These are phyloP conservation scores for Leccinum fallax DNA, from an alignment of 1,284 basidiomycete species.

Conservation along the genomic window DNA sequence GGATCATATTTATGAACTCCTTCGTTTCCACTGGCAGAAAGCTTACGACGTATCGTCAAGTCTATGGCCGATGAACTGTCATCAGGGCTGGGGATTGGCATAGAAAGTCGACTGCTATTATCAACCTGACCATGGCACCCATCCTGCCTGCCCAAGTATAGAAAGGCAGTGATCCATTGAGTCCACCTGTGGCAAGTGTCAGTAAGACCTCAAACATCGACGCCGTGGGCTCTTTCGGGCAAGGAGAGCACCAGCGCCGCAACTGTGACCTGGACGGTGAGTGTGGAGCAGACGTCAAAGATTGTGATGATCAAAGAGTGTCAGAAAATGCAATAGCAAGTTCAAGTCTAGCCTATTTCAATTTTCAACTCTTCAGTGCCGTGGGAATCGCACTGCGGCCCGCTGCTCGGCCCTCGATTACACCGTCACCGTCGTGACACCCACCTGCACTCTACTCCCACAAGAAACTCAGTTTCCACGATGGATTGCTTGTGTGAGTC, in stretches of 20 bases:
- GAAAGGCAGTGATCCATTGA: not conserved
- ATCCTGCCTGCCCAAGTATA: not conserved
- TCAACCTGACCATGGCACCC: not conserved
- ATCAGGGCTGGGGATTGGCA: not conserved
- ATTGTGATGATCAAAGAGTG: too few species aligned
- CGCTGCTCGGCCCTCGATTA: too few species aligned
- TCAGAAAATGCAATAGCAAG: too few species aligned
- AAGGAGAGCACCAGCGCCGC: not conserved
- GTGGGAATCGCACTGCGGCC: too few species aligned
- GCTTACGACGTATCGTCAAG: not conserved
- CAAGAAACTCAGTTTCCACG: not conserved
- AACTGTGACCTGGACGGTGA: not conserved
- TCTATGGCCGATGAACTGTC: not conserved
- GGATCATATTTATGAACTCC: not conserved
- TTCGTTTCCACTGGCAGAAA: not conserved
- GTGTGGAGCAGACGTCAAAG: too few species aligned
- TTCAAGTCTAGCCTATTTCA: too few species aligned
- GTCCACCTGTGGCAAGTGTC: not conserved
- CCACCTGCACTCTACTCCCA: not conserved
- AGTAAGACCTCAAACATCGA: not conserved
- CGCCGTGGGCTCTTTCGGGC: not conserved
- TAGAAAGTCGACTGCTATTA: not conserved
- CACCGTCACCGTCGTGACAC: too few species aligned
- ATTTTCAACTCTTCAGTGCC: too few species aligned
- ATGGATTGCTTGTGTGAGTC: slow-evolving; percentile 40